Base-by-base conservation (phyloP, 768 basidiomycete species). In the Collybia nuda region DNA sequence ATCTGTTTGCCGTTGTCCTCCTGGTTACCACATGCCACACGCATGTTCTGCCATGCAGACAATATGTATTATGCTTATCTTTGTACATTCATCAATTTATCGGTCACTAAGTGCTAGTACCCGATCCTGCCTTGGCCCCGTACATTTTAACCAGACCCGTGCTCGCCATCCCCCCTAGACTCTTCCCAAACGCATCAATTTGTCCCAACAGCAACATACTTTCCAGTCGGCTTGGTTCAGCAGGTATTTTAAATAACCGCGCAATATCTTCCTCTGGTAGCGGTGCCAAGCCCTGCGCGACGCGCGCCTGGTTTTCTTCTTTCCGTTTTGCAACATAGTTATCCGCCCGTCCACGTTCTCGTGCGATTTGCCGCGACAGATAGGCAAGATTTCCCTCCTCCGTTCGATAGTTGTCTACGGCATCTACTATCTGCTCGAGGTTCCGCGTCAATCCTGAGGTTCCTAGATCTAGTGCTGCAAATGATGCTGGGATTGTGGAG, bases 351-450 rank as follows among this genome's bases (percentile, higher is more conserved):
- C 78, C 69, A 62, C 83, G 86, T 67, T 97, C 94, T 24, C 94
- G 81, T 24, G 86, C 86, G 62, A 95, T 95, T 66, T 95, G 93
- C 48, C 94, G 85, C 40, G 78, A 77, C 57, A 92, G 73, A 75
- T 93, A 97, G 47, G 88, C 93, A 56, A 94, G 79, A 68, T 96
- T 96, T 44, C 91, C 90, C 62, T 95, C 90, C 68, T 97, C 94
- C 48, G 89, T 91, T 60, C 86, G 84, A 71, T 93, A 92, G 59
- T 73, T 80, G 70, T 93, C 91, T 52, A 96, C 75, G 0, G 87
- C 83, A 66, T 96, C 92, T 53, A 90, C 83, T 44, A 94, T 84
- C 66, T 87, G 82, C 72, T 92, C 90, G 56, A 96, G 70, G 65
- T 90, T 90, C 63, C 79, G 79, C 47, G 88, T 83, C 44, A 90